These are phyloP conservation scores for Diutina sp. DNA, from an alignment of 1,139 yeast genomes.

Conservation along the genomic window DNA sequence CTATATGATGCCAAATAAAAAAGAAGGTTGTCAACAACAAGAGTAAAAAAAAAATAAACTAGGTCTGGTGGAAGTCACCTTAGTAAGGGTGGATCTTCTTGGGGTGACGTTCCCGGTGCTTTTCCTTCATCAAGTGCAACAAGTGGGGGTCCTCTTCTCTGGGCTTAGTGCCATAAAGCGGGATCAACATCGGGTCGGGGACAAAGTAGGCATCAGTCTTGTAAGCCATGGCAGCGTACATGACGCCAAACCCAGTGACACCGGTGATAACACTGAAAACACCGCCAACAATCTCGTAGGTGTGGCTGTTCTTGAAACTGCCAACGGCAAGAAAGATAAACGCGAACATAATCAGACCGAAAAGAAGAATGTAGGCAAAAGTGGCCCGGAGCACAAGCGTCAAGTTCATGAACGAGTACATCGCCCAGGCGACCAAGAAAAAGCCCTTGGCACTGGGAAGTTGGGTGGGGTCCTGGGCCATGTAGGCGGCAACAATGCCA, in stretches of 20 bases:
- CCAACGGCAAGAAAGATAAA: constrained; percentile 31
- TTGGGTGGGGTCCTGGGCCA: constrained; percentile 14
- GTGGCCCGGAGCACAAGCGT: constrained; percentile 32
- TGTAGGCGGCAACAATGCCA: constrained; percentile 16
- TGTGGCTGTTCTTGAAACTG: constrained; percentile 18
- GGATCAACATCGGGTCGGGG: constrained; percentile 6
- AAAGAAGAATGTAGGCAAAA: constrained; percentile 22
- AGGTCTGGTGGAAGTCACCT: no score
- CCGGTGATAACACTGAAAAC: constrained; percentile 30
- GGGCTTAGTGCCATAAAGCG: not conserved
- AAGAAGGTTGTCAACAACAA: not conserved
- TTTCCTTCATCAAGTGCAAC: not conserved
- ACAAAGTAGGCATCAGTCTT: constrained; percentile 17
- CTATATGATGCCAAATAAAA: not conserved
- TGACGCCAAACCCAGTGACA: constrained; percentile 16
- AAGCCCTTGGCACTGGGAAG: constrained; percentile 24
- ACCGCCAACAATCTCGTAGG: constrained; percentile 28
- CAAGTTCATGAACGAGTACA: constrained; percentile 28
- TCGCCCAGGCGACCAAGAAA: constrained; percentile 31
- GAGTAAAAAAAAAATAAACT: no score
- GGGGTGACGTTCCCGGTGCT: not conserved
- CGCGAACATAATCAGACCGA: constrained; percentile 23
- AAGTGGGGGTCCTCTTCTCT: not conserved
- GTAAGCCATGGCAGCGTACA: constrained; percentile 19
- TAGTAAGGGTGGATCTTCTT: no score